phyloP scores from a whole-genome alignment of 352 stramenopile genomes.

The Phytophthora pisi region DNA sequence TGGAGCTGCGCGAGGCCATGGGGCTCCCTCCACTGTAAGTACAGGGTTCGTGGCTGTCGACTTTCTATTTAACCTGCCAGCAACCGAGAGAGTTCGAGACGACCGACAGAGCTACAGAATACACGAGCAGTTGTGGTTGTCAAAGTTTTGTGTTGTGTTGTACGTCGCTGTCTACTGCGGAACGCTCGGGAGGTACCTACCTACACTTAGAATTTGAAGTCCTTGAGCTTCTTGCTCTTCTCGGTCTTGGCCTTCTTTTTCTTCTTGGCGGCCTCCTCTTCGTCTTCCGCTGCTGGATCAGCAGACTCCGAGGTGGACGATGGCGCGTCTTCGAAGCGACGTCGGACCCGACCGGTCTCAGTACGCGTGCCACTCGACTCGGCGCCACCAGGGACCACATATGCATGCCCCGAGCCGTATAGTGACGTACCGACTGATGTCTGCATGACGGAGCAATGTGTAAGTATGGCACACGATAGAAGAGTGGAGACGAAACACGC shows the following conservation, averaged over 20 bases:
- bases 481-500: conserved; percentile 7
- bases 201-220: conserved; percentile 82
- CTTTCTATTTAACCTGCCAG: conserved; percentile 30
- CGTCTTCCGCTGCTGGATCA: conserved; percentile 47
- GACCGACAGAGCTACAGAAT: not conserved
- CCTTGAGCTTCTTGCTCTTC: conserved; percentile 85
- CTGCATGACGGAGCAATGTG: conserved; percentile 27
- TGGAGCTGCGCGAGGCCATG: conserved; percentile 85
- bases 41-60: not conserved
- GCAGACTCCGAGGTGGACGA: conserved; percentile 31
- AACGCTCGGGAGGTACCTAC: conserved; percentile 20
- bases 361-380: conserved; percentile 42
- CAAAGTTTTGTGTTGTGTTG: conserved; percentile 14
- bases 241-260: conserved; percentile 80
- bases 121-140: conserved; percentile 7
- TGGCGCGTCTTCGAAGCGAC: conserved; percentile 72
- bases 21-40: conserved; percentile 62
- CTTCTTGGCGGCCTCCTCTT: conserved; percentile 64
- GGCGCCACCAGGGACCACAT: conserved; percentile 59
- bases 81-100: not conserved
- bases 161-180: conserved; percentile 33
- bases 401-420: conserved; percentile 77
- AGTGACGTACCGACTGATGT: conserved; percentile 74
- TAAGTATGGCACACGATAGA: not conserved
- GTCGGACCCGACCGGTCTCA: conserved; percentile 62